phyloP scores from a whole-genome alignment of 306 rosid genomes.

The Betula pendula region DNA sequence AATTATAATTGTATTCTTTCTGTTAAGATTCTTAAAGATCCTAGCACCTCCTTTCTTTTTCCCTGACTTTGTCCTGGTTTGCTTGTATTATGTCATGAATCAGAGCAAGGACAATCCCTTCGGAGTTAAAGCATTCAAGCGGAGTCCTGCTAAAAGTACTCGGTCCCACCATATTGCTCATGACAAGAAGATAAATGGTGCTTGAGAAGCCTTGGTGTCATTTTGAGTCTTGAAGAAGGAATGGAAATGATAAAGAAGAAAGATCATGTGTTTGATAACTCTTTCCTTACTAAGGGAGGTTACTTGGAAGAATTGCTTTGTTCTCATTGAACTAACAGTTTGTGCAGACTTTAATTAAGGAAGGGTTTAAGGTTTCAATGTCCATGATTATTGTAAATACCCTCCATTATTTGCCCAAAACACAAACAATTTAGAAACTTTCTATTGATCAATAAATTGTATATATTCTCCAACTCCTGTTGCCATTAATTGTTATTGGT shows the following conservation, averaged over 20 bases:
- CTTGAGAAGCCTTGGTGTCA: conserved; percentile 15
- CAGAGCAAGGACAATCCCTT: conserved; percentile 59
- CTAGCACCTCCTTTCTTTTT: not conserved
- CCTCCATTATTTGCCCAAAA: not conserved
- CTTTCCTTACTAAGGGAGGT: not conserved
- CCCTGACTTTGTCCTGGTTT: not conserved
- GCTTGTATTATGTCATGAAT: conserved; percentile 15
- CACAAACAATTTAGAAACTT: not conserved
- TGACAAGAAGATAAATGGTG: conserved; percentile 5
- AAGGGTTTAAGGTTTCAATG: not conserved
- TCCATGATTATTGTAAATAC: conserved; percentile 21
- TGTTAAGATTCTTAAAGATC: not conserved
- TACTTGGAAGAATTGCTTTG: conserved; percentile 11
- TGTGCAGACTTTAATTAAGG: not conserved
- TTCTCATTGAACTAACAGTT: not conserved
- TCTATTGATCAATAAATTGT: conserved; percentile 6
- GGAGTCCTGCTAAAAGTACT: conserved; percentile 47
- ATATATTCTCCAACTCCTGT: not conserved
- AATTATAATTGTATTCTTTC: conserved; percentile 16
- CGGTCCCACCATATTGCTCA: conserved; percentile 23
- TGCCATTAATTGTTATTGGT: not conserved
- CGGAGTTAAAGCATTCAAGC: conserved; percentile 52
- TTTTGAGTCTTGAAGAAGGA: not conserved
- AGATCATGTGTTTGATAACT: not conserved
- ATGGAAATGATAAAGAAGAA: not conserved